A percentile compares a stretch with the other conserved stretches of the same genome.
These are phyloP conservation scores for Fusarium longipes DNA, from an alignment of 2,329 filamentous ascomycete genomes.

Conservation along the genomic window DNA sequence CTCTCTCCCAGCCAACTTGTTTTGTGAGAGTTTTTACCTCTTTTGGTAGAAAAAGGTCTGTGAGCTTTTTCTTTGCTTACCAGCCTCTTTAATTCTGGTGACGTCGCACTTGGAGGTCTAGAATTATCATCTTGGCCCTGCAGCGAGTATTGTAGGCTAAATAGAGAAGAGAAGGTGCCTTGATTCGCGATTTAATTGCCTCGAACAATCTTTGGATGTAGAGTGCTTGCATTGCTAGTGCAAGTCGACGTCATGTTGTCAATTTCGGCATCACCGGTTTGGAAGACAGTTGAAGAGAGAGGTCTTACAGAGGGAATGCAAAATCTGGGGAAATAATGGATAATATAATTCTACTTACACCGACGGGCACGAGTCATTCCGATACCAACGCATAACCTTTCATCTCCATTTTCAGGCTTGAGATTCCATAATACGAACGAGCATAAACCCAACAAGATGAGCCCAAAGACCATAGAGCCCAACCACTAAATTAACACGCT, in stretches of 20 bases:
- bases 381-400: constrained; percentile 4
- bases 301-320: neutral
- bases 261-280: constrained; percentile 26
- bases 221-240: constrained; percentile 40
- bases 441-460: constrained; percentile 10
- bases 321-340: constrained; percentile 2
- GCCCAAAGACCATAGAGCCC: constrained; percentile 11
- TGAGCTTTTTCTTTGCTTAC: constrained; percentile 4
- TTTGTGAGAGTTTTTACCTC: constrained; percentile 26
- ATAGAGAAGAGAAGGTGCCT: neutral
- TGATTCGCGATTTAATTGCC: constrained; percentile 13
- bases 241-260: constrained; percentile 25
- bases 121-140: neutral
- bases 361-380: neutral
- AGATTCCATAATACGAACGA: neutral
- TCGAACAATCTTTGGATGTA: constrained; percentile 7
- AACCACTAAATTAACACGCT: constrained; percentile 30
- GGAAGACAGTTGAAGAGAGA: neutral
- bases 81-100: constrained; percentile 32
- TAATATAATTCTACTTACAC: neutral
- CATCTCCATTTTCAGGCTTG: constrained; percentile 13
- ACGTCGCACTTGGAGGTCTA: constrained; percentile 21
- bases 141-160: constrained; percentile 4
- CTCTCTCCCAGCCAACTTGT: constrained; percentile 26
- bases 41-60: constrained; percentile 7